Evolutionary conservation across 495 filamentous ascomycete species (phyloP), one percentile per base, ranked within the genome.

Genomic region (Choiromyces venosus): DNA sequence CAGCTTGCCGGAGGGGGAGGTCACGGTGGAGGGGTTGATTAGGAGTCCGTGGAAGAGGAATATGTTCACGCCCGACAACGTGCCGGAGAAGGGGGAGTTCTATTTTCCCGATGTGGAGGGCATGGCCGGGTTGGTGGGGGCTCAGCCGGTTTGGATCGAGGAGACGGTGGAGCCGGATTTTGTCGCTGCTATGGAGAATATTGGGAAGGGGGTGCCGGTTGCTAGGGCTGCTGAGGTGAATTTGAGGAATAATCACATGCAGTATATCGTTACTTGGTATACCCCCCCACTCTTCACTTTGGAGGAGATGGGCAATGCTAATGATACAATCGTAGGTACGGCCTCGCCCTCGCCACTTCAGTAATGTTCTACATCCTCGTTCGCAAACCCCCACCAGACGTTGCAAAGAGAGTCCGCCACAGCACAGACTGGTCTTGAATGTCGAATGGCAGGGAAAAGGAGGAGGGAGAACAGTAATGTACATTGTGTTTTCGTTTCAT

Each of bases 201-300:
- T 90, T 78, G 87, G 87, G 14, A 90, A 89, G 73, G 95, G 96
- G n/a, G 90, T 95, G 56, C 95, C 95, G 1, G 94, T 98, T 82
- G 96, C 92, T n/a, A 87, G 93, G 80, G 84, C 92, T 7, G 88
- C 95, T 7, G 93, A 95, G 84, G 95, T 99, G 73, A 96, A 95
- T 83, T 83, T 99, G 82, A 88, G 91, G 81, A 99, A 99, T 81
- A 97, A 94, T 82, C 95, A 99, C 83, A 89, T 92, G 76, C 94
- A 99, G 84, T 99, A 99, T 81, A 97, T 99, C 71, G 94, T 97
- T 82, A 99, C 95, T 69, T 99, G 95, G 95, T 97, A 88, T 80
- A 89, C 85, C 7, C 38, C 37, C 6, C 25, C 66, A 42, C 29
- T 6, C 42, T 70, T 56, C 69, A 42, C 66, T 72, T 74, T 18